phyloP scores from a whole-genome alignment of 257 asterid genomes.

The Gardenia jasminoides region DNA sequence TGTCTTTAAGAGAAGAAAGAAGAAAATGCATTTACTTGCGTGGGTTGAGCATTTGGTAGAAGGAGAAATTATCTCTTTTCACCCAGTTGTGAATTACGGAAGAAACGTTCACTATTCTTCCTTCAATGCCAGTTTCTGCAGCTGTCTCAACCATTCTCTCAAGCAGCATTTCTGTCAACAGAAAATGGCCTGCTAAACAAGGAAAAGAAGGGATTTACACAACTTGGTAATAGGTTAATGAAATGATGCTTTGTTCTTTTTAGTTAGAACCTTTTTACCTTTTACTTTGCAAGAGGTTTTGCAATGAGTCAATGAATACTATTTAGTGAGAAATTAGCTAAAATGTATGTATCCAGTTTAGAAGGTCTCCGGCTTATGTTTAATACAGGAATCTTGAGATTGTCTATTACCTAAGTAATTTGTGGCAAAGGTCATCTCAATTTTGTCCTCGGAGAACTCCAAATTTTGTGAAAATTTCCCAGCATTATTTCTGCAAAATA shows the following conservation, averaged over 20 bases:
- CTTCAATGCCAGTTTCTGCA: slow-evolving; percentile 54
- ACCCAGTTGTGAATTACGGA: slow-evolving; percentile 89
- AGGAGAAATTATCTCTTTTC: slow-evolving; percentile 47
- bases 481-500: slow-evolving; percentile 87
- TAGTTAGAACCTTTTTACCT: not conserved
- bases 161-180: slow-evolving; percentile 73
- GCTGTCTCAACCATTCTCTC: slow-evolving; percentile 88
- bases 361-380: too few species aligned
- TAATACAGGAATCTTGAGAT: not conserved
- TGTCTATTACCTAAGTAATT: slow-evolving; percentile 63
- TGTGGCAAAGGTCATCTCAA: slow-evolving; percentile 94
- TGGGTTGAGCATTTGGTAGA: slow-evolving; percentile 63
- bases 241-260: not conserved
- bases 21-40: slow-evolving; percentile 41
- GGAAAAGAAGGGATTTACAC: not conserved
- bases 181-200: slow-evolving; percentile 69
- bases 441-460: slow-evolving; percentile 89
- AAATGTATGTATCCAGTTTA: too few species aligned
- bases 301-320: too few species aligned
- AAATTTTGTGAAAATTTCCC: slow-evolving; percentile 86
- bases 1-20: not conserved
- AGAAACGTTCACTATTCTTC: slow-evolving; percentile 88
- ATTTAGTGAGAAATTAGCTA: too few species aligned
- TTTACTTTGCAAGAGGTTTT: too few species aligned
- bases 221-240: not conserved